phyloP scores from a whole-genome alignment of 768 basidiomycete species.

The Tricholoma bakamatsutake region DNA sequence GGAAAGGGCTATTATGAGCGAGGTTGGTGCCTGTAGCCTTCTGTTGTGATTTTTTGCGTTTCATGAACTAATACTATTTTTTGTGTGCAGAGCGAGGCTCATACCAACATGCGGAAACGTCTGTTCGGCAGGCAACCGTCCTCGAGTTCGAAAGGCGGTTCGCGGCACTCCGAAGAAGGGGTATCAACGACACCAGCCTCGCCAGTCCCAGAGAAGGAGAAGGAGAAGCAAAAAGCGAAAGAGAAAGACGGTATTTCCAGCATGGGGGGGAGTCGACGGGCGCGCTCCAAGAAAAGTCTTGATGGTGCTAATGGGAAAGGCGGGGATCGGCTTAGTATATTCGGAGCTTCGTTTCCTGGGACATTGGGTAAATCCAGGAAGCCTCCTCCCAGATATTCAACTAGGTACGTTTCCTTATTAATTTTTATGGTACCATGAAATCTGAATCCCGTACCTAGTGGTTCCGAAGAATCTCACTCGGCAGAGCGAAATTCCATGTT shows the following conservation, averaged over 20 bases:
- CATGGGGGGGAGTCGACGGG: constrained; percentile 27
- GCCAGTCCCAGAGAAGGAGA: constrained; percentile 13
- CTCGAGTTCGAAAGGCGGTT: constrained; percentile 18
- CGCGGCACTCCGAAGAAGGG: constrained; percentile 19
- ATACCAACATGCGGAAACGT: constrained; percentile 40
- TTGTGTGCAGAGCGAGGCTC: constrained; percentile 49
- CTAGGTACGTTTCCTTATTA: constrained; percentile 37
- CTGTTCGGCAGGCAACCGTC: constrained; percentile 60
- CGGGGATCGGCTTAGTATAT: constrained; percentile 73
- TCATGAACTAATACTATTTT: not conserved
- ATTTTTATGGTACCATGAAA: not conserved
- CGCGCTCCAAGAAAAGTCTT: constrained; percentile 43
- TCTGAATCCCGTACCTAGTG: constrained; percentile 16
- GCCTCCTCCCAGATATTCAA: constrained; percentile 69
- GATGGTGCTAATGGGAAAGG: constrained; percentile 39
- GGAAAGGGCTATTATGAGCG: constrained; percentile 50
- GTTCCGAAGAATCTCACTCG: constrained; percentile 24
- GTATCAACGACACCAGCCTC: not conserved
- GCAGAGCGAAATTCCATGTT: constrained; percentile 39
- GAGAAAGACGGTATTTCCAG: constrained; percentile 25
- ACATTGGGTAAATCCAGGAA: constrained; percentile 68
- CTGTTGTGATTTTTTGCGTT: constrained; percentile 1
- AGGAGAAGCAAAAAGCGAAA: constrained; percentile 24
- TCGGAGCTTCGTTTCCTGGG: constrained; percentile 60
- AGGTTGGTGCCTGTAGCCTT: constrained; percentile 38